Evolutionary conservation across 2,329 filamentous ascomycete genomes (phyloP).

Genomic region (Pseudogymnoascus sp.): DNA sequence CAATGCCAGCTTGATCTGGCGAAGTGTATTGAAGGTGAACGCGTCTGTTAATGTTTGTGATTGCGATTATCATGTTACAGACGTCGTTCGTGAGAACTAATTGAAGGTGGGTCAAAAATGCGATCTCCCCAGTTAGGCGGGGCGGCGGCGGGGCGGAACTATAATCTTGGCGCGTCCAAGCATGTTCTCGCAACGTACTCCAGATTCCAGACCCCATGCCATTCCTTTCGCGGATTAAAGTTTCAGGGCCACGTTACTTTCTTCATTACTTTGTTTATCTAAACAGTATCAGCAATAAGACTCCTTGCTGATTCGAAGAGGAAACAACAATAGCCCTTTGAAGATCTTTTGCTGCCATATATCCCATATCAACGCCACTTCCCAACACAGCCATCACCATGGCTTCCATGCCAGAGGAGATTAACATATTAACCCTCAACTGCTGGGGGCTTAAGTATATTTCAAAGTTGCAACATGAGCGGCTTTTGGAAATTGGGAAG

Average conservation of each 20-base stretch:
- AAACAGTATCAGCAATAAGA: neutral
- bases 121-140: neutral
- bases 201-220: neutral
- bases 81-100: neutral
- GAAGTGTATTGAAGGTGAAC: neutral
- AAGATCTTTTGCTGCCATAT: neutral
- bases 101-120: neutral
- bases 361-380: neutral
- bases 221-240: neutral
- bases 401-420: conserved; percentile 42
- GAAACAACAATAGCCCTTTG: neutral
- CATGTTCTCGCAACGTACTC: conserved; percentile 4
- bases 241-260: neutral
- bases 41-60: neutral
- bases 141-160: neutral
- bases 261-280: neutral
- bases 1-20: neutral
- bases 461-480: conserved; percentile 67
- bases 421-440: conserved; percentile 83
- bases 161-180: neutral
- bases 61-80: neutral
- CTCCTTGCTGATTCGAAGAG: neutral
- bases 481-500: conserved; percentile 75
- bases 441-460: conserved; percentile 95
- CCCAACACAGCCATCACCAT: conserved; percentile 14